These are phyloP conservation scores for Collybia nuda DNA, from an alignment of 768 basidiomycete genomes.

Conservation along the genomic window DNA sequence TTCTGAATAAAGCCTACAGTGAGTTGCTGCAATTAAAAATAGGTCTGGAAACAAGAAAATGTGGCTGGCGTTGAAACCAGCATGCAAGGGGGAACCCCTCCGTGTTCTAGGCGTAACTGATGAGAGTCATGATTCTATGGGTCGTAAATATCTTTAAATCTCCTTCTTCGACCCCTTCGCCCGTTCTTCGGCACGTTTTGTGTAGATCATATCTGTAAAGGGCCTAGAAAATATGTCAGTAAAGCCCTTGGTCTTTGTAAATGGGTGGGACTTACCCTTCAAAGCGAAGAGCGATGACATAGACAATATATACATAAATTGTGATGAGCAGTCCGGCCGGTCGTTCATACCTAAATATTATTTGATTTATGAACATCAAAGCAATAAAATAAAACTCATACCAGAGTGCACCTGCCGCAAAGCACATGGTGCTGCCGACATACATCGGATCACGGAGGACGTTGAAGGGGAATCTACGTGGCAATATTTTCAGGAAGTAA, in stretches of 20 bases:
- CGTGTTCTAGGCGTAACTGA: slow-evolving; percentile 11
- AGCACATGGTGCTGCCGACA: slow-evolving; percentile 90
- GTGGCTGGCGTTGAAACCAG: slow-evolving; percentile 24
- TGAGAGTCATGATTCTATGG: slow-evolving; percentile 15
- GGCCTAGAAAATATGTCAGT: slow-evolving; percentile 39
- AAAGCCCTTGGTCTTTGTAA: background rate
- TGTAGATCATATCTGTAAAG: slow-evolving; percentile 83
- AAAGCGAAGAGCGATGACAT: slow-evolving; percentile 78
- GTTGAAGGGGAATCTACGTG: slow-evolving; percentile 85
- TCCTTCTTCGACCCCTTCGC: slow-evolving; percentile 20
- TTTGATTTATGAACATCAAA: background rate
- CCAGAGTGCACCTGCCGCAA: slow-evolving; percentile 86
- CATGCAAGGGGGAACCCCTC: slow-evolving; percentile 7
- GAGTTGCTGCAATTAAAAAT: background rate
- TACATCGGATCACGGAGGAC: slow-evolving; percentile 95
- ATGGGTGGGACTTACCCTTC: slow-evolving; percentile 70
- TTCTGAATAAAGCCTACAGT: too few species aligned
- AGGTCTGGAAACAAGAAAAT: background rate
- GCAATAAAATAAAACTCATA: slow-evolving; percentile 32
- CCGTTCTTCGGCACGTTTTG: slow-evolving; percentile 44
- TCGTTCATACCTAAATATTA: slow-evolving; percentile 66
- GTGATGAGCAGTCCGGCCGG: slow-evolving; percentile 85
- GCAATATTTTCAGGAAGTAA: background rate
- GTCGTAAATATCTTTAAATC: slow-evolving; percentile 9
- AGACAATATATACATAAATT: slow-evolving; percentile 79